Evolutionary conservation across 441 rosid genomes (phyloP).

Genomic region (Rhodomyrtus psidioides): DNA sequence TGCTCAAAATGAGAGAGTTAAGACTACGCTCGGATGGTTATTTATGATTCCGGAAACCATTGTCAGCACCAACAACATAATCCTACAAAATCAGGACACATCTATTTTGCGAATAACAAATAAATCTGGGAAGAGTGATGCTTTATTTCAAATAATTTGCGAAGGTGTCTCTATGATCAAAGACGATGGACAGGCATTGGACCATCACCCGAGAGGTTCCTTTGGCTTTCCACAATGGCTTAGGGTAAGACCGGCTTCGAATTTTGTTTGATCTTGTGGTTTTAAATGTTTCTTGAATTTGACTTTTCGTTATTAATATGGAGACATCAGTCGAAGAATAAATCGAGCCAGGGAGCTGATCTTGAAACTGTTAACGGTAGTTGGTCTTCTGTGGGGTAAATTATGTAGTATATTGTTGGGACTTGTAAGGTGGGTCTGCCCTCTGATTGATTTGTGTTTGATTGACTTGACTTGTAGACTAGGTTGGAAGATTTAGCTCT

Average conservation of each 20-base stretch:
- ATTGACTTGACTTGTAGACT: not conserved
- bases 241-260: not conserved
- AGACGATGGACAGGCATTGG: not conserved
- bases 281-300: not conserved
- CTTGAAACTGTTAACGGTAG: not conserved
- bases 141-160: conserved; percentile 6
- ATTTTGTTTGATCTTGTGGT: not conserved
- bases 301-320: not conserved
- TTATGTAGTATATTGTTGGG: not conserved
- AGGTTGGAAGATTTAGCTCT: not conserved
- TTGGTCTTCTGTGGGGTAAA: not conserved
- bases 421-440: not conserved
- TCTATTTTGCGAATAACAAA: conserved; percentile 6
- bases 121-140: not conserved
- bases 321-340: not conserved
- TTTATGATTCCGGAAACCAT: conserved; percentile 4
- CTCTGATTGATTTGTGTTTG: not conserved
- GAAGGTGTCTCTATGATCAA: conserved; percentile 2
- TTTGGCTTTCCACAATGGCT: conserved; percentile 13
- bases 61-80: conserved; percentile 12
- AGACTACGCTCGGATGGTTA: not conserved
- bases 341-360: not conserved
- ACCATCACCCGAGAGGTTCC: not conserved
- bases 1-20: not conserved
- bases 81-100: not conserved